phyloP scores from a whole-genome alignment of 78 protist species.

The Dictyostelium firmibasis region DNA sequence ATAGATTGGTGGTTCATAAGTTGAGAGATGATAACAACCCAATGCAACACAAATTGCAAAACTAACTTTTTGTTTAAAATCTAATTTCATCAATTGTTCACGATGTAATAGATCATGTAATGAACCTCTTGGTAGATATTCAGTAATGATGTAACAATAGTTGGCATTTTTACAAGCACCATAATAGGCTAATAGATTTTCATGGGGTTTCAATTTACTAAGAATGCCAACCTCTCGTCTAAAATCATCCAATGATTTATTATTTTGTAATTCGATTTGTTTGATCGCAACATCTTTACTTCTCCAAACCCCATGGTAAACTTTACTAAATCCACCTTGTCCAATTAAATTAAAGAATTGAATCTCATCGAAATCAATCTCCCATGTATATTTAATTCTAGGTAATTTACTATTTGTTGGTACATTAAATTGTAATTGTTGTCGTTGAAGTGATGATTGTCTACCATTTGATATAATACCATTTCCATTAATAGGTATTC shows the following conservation, averaged over 20 bases:
- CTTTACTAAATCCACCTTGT: slow-evolving; percentile 71
- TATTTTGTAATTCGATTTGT: slow-evolving; percentile 50
- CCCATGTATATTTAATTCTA: slow-evolving; percentile 43
- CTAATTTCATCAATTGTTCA: slow-evolving; percentile 35
- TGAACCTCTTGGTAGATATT: slow-evolving; percentile 66
- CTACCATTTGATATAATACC: not conserved
- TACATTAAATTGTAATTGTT: not conserved
- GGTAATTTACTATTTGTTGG: not conserved
- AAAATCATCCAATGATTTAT: slow-evolving; percentile 62
- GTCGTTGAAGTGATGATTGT: not conserved
- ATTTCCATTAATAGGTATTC: not conserved
- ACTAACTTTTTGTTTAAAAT: not conserved
- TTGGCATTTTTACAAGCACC: slow-evolving; percentile 53
- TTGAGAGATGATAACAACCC: slow-evolving; percentile 64
- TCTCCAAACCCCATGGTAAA: slow-evolving; percentile 62
- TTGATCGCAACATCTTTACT: slow-evolving; percentile 63
- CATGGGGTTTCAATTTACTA: slow-evolving; percentile 49
- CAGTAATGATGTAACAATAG: slow-evolving; percentile 67
- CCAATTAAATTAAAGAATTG: slow-evolving; percentile 45
- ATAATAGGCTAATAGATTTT: slow-evolving; percentile 40
- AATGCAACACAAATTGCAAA: slow-evolving; percentile 69
- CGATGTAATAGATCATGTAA: slow-evolving; percentile 44
- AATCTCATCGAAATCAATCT: slow-evolving; percentile 55
- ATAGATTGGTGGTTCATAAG: slow-evolving; percentile 71
- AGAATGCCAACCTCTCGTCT: slow-evolving; percentile 63